A percentile compares a stretch with the other conserved stretches of the same genome.
These are phyloP conservation scores for Aphanocladium album DNA, from an alignment of 2,329 filamentous ascomycete genomes.

Conservation along the genomic window DNA sequence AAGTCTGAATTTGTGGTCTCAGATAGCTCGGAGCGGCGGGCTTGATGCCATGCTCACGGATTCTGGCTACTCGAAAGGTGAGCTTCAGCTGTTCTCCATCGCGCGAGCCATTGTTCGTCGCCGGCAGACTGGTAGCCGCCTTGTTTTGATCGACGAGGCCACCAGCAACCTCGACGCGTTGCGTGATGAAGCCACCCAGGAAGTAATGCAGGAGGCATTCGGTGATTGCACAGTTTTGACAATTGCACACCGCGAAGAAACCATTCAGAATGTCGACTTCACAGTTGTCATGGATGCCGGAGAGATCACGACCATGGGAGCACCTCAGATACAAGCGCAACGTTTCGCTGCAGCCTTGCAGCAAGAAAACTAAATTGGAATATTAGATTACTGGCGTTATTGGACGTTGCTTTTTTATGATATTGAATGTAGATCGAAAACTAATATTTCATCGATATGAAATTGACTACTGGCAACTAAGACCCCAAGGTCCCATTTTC, in stretches of 20 bases:
- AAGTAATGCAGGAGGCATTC: background rate
- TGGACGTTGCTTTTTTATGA: background rate
- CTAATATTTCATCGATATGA: no score
- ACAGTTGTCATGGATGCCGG: background rate
- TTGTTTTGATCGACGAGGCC: constrained; percentile 3
- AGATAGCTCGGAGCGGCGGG: background rate
- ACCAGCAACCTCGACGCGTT: background rate
- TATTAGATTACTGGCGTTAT: no score
- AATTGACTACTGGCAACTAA: no score
- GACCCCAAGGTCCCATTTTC: no score
- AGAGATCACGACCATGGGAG: no score
- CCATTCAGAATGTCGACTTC: background rate
- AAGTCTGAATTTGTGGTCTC: background rate
- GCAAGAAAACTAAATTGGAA: no score
- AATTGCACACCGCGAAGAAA: background rate
- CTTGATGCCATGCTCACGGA: background rate
- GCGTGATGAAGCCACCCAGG: background rate
- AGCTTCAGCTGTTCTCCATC: background rate
- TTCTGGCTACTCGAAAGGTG: background rate
- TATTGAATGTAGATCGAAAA: no score
- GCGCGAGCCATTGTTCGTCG: background rate
- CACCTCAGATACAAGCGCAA: background rate
- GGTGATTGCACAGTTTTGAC: background rate
- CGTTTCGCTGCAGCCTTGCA: background rate
- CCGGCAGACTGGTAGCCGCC: background rate